These are phyloP conservation scores for Trichoderma erinaceum DNA, from an alignment of 495 filamentous ascomycete species.

Conservation along the genomic window DNA sequence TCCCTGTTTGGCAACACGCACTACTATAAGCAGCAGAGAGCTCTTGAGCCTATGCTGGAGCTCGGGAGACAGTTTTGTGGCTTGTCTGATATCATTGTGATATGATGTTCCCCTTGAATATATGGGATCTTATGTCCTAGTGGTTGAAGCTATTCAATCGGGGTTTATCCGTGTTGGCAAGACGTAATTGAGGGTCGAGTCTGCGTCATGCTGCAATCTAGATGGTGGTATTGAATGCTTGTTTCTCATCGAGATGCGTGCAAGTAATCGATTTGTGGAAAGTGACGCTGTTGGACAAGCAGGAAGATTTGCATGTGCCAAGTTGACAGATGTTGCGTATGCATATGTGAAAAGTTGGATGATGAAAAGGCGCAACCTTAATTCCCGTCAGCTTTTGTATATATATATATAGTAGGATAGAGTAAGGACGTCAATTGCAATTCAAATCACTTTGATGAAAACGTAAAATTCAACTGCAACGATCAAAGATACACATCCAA, in stretches of 20 bases:
- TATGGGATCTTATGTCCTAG: neutral
- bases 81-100: constrained; percentile 14
- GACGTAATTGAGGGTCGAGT: neutral
- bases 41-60: neutral
- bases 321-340: neutral
- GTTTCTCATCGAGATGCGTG: neutral
- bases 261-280: neutral
- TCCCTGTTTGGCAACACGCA: neutral
- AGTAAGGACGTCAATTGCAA: neutral
- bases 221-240: neutral
- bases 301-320: neutral
- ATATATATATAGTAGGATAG: neutral
- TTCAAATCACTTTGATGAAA: neutral
- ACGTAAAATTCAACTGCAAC: neutral
- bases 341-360: neutral
- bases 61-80: neutral
- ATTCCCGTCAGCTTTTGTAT: neutral
- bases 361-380: constrained; percentile 3
- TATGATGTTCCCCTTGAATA: neutral
- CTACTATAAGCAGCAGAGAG: neutral
- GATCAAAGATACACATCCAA: neutral
- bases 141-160: neutral
- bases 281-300: neutral
- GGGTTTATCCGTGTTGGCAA: neutral
- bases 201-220: neutral